Conservation (phyloP, 108 stramenopile species). For the Skeletonema tropicum region DNA sequence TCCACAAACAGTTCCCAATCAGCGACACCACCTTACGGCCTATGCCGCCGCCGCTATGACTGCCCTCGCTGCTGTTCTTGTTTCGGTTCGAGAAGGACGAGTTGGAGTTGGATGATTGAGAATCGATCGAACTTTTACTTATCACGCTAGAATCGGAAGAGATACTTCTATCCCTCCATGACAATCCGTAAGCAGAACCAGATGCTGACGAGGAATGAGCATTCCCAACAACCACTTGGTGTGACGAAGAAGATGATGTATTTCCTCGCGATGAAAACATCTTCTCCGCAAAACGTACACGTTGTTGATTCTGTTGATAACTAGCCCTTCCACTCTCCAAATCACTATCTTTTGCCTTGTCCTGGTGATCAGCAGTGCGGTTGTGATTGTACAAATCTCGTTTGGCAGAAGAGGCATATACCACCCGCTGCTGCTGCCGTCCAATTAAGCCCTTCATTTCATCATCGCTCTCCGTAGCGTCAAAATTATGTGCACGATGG, state of each 20-base stretch:
- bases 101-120: not conserved
- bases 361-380: not conserved
- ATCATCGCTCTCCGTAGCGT: not conserved
- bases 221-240: not conserved
- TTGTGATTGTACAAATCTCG: not conserved
- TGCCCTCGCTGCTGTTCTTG: not conserved
- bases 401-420: slow-evolving; percentile 1
- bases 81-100: not conserved
- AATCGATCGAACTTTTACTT: slow-evolving; percentile 7
- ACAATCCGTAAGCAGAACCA: not conserved
- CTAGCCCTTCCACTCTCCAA: slow-evolving; percentile 1
- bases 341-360: slow-evolving; percentile 7
- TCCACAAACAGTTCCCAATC: not conserved
- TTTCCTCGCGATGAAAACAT: not conserved
- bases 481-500: not conserved
- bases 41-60: not conserved
- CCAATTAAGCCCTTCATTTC: not conserved
- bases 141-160: not conserved
- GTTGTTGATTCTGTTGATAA: slow-evolving; percentile 2
- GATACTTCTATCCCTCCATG: slow-evolving; percentile 5
- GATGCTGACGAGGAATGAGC: not conserved
- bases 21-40: not conserved
- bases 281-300: slow-evolving; percentile 4
- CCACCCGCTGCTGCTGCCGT: not conserved
- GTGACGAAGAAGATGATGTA: not conserved